Conservation (phyloP, 2,329 filamentous ascomycete genomes). For the Epichloe uncinata region DNA sequence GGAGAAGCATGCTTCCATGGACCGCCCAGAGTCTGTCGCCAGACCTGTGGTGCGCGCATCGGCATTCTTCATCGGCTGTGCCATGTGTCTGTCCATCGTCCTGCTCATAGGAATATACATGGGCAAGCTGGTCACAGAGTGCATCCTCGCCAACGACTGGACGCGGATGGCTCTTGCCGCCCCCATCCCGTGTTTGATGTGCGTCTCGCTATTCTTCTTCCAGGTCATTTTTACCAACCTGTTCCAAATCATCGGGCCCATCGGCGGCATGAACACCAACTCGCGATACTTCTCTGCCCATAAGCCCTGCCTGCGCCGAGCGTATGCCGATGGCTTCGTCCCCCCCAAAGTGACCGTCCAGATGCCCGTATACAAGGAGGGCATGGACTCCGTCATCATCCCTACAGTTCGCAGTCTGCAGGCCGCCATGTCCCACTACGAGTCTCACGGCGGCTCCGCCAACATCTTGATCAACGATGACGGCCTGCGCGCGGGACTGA, state of each 20-base stretch:
- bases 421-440: slow-evolving; percentile 35
- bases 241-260: slow-evolving; percentile 35
- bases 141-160: slow-evolving; percentile 24
- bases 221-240: slow-evolving; percentile 25
- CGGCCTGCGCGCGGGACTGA: slow-evolving; percentile 40
- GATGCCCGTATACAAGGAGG: slow-evolving; percentile 30
- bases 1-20: slow-evolving; percentile 13
- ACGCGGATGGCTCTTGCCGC: slow-evolving; percentile 23
- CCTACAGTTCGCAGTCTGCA: slow-evolving; percentile 36
- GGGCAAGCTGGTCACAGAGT: slow-evolving; percentile 24
- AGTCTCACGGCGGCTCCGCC: slow-evolving; percentile 30
- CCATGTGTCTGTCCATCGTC: slow-evolving; percentile 23
- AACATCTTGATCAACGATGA: slow-evolving; percentile 51
- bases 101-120: slow-evolving; percentile 25
- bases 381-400: slow-evolving; percentile 29
- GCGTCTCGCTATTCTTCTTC: slow-evolving; percentile 28
- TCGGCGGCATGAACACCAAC: slow-evolving; percentile 29
- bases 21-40: slow-evolving; percentile 25
- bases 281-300: slow-evolving; percentile 31
- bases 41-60: slow-evolving; percentile 25
- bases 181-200: slow-evolving; percentile 23
- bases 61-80: slow-evolving; percentile 25
- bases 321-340: slow-evolving; percentile 19
- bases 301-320: slow-evolving; percentile 19
- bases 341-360: slow-evolving; percentile 23